Base-by-base conservation (phyloP, 2,329 filamentous ascomycete species). In the Exserohilum rostratum region DNA sequence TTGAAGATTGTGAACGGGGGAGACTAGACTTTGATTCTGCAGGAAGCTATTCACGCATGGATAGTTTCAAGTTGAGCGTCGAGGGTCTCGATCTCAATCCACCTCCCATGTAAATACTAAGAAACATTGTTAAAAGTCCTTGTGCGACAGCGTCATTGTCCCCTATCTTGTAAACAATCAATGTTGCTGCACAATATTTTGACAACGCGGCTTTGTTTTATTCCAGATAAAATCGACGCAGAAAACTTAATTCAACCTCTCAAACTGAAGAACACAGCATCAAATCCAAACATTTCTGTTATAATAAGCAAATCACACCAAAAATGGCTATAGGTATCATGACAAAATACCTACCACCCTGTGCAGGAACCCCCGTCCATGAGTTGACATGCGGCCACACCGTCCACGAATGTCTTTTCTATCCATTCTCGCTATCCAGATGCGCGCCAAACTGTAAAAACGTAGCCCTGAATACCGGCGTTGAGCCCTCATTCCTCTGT, bases 1-100 rank as follows among this genome's bases (percentile, higher is more conserved):
- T 97, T 67, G 90, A 96, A 43, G 91, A 96, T 62, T 96, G 93
- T 65, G 85, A 92, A 62, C 82, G 90, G 9, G 93, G 92, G 0
- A 80, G 91, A 47, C 73, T 96, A 61, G 92, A 96, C 72, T 73
- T 96, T 42, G 93, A 96, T 78, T 87, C 90, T 33, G 91, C 86
- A 2, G 93, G 93, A 0, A 92, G 89, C 69, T 96, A 96, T 74
- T 93, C 91, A 2, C 83, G 91, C 71, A 89, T 83, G 58, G 87
- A 88, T 69, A 79, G 83, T 13, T 88, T 88, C 68, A 80, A 81
- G 60, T 68, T 88, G 50, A 82, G 76, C 0, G 85, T 87, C 3
- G 80, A 86, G 46, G 85, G 85, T 0, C 63, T 88, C 63, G 84
- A 87, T 67, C 64, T 88, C 43, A 80, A 77, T 50, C 85, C 85